Base-by-base conservation (phyloP, 2,329 filamentous ascomycete species). In the Alternaria dauci region DNA sequence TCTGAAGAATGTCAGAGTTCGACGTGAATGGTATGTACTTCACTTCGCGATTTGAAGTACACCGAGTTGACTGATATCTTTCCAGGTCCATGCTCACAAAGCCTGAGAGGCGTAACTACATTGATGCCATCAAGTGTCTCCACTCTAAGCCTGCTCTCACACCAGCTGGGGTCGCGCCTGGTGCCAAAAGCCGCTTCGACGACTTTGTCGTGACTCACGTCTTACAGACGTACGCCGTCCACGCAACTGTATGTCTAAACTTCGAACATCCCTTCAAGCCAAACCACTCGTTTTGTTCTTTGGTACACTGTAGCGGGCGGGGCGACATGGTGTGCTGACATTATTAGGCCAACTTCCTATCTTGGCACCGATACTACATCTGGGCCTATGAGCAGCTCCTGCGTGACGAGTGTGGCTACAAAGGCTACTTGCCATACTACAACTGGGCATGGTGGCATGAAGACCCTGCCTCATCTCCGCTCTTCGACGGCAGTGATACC, bases 401-500 rank as follows among this genome's bases (percentile, higher is more conserved):
- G 0, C 74, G 70, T 9, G 68, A 77, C 7, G 79, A 81, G 55
- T 82, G 81, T 51, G 78, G 77, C 42, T 82, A 80, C 59, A 74
- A 65, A 4, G 80, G 78, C 48, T 74, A 73, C 51, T 74, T 79
- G 47, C 80, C 80, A 2, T 86, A 85, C 75, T 84, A 81, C 77
- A 83, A 86, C 71, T 87, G 84, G 83, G 79, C 80, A 9, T 78
- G 79, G 51, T 81, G 81, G 72, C 75, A 80, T 2, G 62, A 77
- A 3, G 80, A 86, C 50, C 74, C 72, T 0, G 42, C 55, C 60
- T 78, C 80, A 56, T 85, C 84, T 0, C 82, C 84, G 14, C 70
- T 87, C 50, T 87, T 88, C 61, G 84, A 86, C 65, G 86, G 86
- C 52, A 83, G 81, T 60, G 81, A 80, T 23, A 83, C 81, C 55